These are phyloP conservation scores for Alternaria triticina DNA, from an alignment of 2,329 filamentous ascomycete species.

Conservation along the genomic window DNA sequence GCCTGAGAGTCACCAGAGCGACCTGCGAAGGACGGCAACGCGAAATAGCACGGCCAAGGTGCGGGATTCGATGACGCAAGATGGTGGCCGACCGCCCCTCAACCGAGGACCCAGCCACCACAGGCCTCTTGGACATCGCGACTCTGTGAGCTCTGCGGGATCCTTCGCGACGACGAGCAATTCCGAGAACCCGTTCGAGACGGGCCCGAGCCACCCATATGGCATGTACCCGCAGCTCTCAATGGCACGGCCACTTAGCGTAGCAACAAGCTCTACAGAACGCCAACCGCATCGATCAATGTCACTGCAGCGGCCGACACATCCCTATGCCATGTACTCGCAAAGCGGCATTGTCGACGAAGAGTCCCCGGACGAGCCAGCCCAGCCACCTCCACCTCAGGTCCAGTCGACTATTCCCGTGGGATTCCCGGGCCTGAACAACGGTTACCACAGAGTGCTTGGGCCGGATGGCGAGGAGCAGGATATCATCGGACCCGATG, in stretches of 20 bases:
- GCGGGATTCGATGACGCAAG: slow-evolving; percentile 31
- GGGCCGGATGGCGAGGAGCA: slow-evolving; percentile 86
- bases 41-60: slow-evolving; percentile 48
- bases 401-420: slow-evolving; percentile 63
- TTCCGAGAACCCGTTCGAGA: slow-evolving; percentile 71
- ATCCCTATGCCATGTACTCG: slow-evolving; percentile 86
- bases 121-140: slow-evolving; percentile 42
- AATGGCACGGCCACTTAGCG: slow-evolving; percentile 64
- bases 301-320: slow-evolving; percentile 71
- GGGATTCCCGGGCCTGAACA: slow-evolving; percentile 73
- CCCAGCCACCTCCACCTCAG: slow-evolving; percentile 45
- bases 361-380: slow-evolving; percentile 26
- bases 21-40: slow-evolving; percentile 43
- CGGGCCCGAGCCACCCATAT: slow-evolving; percentile 83
- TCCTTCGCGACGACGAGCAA: slow-evolving; percentile 51
- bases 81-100: slow-evolving; percentile 30
- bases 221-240: slow-evolving; percentile 78
- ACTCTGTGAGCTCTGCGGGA: slow-evolving; percentile 48
- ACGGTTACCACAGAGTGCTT: slow-evolving; percentile 73
- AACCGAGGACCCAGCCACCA: slow-evolving; percentile 29
- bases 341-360: slow-evolving; percentile 72
- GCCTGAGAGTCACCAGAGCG: slow-evolving; percentile 22
- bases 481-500: slow-evolving; percentile 84
- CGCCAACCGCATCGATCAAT: slow-evolving; percentile 64
- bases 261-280: slow-evolving; percentile 74